phyloP scores from a whole-genome alignment of 2,329 filamentous ascomycete species.

The Venturia pyrina region DNA sequence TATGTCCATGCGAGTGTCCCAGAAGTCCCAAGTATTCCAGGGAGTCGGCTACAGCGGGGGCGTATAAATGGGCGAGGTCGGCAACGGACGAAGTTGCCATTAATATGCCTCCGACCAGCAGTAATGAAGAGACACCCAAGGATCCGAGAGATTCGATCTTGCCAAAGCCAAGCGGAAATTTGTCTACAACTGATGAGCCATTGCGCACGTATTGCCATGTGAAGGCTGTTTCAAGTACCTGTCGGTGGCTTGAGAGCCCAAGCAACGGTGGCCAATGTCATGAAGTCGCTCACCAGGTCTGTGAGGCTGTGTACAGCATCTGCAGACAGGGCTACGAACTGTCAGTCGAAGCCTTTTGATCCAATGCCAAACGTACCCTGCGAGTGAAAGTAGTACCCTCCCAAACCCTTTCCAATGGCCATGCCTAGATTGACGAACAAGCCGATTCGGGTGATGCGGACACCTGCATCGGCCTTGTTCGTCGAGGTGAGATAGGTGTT shows the following conservation, averaged over 20 bases:
- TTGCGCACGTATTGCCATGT: not conserved
- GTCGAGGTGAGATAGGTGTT: constrained; percentile 70
- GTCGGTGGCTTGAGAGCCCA: constrained; percentile 84
- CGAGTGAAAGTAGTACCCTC: constrained; percentile 90
- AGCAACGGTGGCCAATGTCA: constrained; percentile 88
- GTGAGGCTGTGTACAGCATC: constrained; percentile 94
- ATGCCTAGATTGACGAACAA: constrained; percentile 85
- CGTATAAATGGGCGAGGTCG: constrained; percentile 36
- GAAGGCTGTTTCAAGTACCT: constrained; percentile 17
- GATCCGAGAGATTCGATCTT: constrained; percentile 97
- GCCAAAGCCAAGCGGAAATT: constrained; percentile 85
- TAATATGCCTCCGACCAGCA: constrained; percentile 80
- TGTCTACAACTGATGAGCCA: constrained; percentile 26
- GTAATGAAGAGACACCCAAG: constrained; percentile 81
- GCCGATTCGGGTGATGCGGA: constrained; percentile 84
- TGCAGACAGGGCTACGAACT: constrained; percentile 58
- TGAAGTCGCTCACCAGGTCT: constrained; percentile 87
- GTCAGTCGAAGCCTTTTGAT: constrained; percentile 13
- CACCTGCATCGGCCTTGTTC: constrained; percentile 85
- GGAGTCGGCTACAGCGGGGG: constrained; percentile 10
- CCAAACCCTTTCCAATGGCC: constrained; percentile 85
- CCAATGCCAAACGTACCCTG: constrained; percentile 38
- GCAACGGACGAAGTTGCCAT: constrained; percentile 66
- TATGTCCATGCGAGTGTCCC: constrained; percentile 47
- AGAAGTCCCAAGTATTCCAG: constrained; percentile 10